Conservation (phyloP, 163 green algal species). For the Trebouxiophyceae sp. region DNA sequence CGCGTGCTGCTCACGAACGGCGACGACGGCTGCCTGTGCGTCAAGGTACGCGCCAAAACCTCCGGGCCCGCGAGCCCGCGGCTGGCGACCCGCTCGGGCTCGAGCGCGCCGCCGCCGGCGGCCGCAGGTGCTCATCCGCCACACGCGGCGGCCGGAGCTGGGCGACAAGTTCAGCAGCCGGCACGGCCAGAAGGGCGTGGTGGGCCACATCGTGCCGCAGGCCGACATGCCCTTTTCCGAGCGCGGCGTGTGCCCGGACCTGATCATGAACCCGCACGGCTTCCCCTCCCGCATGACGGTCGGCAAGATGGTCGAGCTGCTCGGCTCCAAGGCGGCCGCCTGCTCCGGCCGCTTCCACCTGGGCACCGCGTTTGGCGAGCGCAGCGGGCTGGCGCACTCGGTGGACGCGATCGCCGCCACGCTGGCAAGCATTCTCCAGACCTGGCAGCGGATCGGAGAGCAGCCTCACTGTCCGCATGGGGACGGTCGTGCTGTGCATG, state of each 20-base stretch:
- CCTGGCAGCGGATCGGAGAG: too few species aligned
- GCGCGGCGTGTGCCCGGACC: conserved; percentile 86
- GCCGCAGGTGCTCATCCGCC: conserved; percentile 75
- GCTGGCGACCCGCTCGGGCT: too few species aligned
- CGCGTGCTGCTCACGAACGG: conserved; percentile 90
- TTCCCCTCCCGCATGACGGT: conserved; percentile 98
- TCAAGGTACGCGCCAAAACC: conserved; percentile 48
- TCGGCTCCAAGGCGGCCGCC: conserved; percentile 74
- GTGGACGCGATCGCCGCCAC: conserved; percentile 27
- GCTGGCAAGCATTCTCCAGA: too few species aligned
- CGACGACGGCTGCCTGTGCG: conserved; percentile 62
- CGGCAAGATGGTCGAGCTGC: conserved; percentile 98
- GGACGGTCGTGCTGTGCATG: too few species aligned
- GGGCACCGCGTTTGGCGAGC: conserved; percentile 90
- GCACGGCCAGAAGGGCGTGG: conserved; percentile 97
- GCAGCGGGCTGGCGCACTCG: conserved; percentile 62
- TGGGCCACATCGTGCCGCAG: conserved; percentile 78
- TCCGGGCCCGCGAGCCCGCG: background rate
- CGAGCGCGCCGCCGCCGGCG: too few species aligned
- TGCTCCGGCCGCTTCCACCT: conserved; percentile 64
- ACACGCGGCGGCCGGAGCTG: conserved; percentile 91
- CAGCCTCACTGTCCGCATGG: too few species aligned
- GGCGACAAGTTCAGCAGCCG: conserved; percentile 96
- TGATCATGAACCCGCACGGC: conserved; percentile 99
- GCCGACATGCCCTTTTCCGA: conserved; percentile 91